Base-by-base conservation (phyloP, 116 monocot species). In the Papilionanthe hybrid region DNA sequence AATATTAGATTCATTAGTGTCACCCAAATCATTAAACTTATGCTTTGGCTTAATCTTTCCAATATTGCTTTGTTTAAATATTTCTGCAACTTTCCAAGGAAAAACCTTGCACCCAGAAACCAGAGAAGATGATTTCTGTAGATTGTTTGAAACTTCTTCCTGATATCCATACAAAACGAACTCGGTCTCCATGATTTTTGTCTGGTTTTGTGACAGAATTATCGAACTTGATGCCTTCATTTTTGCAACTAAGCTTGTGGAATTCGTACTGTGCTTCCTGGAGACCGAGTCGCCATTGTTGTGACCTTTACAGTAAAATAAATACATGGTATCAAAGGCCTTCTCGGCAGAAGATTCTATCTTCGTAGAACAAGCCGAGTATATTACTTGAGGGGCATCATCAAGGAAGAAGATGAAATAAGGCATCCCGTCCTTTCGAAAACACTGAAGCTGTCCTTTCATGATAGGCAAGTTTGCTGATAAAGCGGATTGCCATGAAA, bases 181-280 rank as follows among this genome's bases (percentile, higher is more conserved):
- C 75, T 94, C 90, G 13, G 87, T 90, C 75, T 98, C 90, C 28
- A 80, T 55, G 76, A 75, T 44, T 83, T 76, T 87, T 4, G 84
- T 81, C 32, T 32, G 73, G 48, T 83, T 83, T 42, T 81, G 73
- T 37, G 81, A 75, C 28, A 92, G 72, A 81, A 86, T 22, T 22
- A 88, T 44, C 68, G 88, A 85, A 78, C 86, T 90, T 9, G 91
- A 85, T 49, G 91, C 92, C 84, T 87, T 87, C 98, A 98, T 94
- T 77, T 86, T 90, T 30, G 88, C 98, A 72, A 91, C 82, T 72
- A 90, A 48, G 41, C 77, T 58, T 30, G 79, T 78, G 25, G 45
- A 28, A 32, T 50, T 80, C 13, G 43, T 81, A 5, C 7, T 17
- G 55, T 42, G 11, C 7, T 28, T 73, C 41, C 42, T 81, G 23